These are phyloP conservation scores for Claviceps sp. DNA, from an alignment of 2,329 filamentous ascomycete species.

Conservation along the genomic window DNA sequence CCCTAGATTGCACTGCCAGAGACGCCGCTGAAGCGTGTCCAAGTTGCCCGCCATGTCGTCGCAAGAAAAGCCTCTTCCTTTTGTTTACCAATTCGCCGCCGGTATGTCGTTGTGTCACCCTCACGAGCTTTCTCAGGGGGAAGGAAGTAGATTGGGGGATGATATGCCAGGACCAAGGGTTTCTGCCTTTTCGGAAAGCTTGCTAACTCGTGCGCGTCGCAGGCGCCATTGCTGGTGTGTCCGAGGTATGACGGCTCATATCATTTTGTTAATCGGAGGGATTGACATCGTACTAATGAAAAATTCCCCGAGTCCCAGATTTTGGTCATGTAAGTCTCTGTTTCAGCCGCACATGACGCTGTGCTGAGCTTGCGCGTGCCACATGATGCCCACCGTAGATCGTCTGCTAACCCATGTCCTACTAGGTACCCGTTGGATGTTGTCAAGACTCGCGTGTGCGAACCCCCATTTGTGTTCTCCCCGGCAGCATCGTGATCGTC, in stretches of 20 bases:
- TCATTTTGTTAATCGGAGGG: neutral
- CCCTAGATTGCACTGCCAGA: constrained; percentile 10
- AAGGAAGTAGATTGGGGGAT: neutral
- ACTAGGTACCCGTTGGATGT: constrained; percentile 95
- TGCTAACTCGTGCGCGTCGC: constrained; percentile 8
- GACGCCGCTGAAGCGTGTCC: neutral
- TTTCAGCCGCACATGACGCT: neutral
- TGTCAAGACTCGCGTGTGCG: constrained; percentile 93
- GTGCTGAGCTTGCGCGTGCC: neutral
- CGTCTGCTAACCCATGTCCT: neutral
- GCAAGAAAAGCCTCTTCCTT: constrained; percentile 65
- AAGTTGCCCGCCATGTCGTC: constrained; percentile 46
- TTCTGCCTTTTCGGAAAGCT: neutral
- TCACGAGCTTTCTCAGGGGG: constrained; percentile 2
- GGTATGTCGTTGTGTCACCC: constrained; percentile 38
- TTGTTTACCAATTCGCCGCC: constrained; percentile 89
- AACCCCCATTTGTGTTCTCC: constrained; percentile 10
- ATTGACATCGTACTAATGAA: constrained; percentile 1
- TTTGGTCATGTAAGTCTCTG: constrained; percentile 59
- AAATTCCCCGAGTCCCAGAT: constrained; percentile 41
- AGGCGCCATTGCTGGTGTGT: constrained; percentile 94
- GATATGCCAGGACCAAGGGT: neutral
- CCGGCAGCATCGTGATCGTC: neutral
- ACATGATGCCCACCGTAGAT: too few relatives aligned
- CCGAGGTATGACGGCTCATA: constrained; percentile 51